Base-by-base conservation (phyloP, 208 protist species). In the Novymonas esmeraldas region DNA sequence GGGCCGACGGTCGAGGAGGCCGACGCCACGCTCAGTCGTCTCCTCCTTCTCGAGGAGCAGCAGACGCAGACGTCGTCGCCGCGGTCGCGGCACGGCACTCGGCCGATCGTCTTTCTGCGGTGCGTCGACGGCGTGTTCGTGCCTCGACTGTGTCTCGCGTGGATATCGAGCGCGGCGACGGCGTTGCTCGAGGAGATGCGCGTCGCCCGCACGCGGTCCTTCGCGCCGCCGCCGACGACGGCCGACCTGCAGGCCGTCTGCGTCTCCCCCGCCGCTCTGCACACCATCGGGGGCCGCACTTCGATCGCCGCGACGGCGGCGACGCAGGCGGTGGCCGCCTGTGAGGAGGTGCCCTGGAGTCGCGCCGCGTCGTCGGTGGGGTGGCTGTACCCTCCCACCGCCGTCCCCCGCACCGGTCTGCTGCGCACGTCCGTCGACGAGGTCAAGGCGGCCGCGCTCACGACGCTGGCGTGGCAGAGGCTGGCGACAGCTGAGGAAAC, bases 91-190 rank as follows among this genome's bases (percentile, higher is more conserved):
- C 36, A 20, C 29, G 34, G 49, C 24, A 63, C 68, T 16, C 46
- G 52, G 2, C 70, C 70, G 5, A 31, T 76, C 22, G 34, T 90
- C 18, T 56, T 80, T 26, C 44, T 90, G 9, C 67, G 64, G 24
- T 90, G 76, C 65, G 29, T 9, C 16, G 84, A 87, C 52, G 84
- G 84, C 44, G 39, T 90, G 33, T 90, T 90, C 60, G 69, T 78
- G 16, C 84, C 80, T 2, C 16, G 44, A 1, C 28, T 56, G 51
- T 67, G 46, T 33, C 52, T 69, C 7, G 26, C 52, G 9, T 44
- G 55, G 6, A 36, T 59, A 38, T 50, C 44, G 20, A 48, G 62
- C 1, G 38, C 62, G 13, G 62, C 59, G 13, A 29, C 4, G 34
- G 26, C 26, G 20, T 44, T 63, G 18, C 20, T 76, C 16, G 13